These are phyloP conservation scores for Termitomyces bulborhizus DNA, from an alignment of 768 basidiomycete genomes.

Conservation along the genomic window DNA sequence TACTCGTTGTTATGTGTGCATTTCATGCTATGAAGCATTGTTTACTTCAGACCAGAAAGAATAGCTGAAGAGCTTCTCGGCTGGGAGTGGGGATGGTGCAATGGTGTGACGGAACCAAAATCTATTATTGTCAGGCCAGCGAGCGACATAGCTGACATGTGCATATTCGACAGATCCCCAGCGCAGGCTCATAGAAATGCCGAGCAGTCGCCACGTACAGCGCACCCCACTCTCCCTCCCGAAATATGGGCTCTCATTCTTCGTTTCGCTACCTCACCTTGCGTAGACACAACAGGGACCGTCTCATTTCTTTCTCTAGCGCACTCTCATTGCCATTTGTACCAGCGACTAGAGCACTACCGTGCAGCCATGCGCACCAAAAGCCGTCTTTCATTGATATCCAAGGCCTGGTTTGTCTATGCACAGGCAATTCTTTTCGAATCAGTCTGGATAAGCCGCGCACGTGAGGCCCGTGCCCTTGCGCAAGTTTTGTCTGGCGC, in stretches of 20 bases:
- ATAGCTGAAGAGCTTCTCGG: neutral
- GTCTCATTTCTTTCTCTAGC: conserved; percentile 54
- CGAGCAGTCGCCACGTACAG: neutral
- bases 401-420: conserved; percentile 46
- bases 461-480: conserved; percentile 40
- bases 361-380: conserved; percentile 42
- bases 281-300: conserved; percentile 36
- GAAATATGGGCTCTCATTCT: conserved; percentile 67
- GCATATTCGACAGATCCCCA: neutral
- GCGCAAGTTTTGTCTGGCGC: conserved; percentile 29
- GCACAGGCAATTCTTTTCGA: conserved; percentile 56
- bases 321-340: conserved; percentile 28
- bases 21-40: neutral
- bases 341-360: conserved; percentile 37
- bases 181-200: neutral
- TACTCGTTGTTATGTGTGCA: neutral
- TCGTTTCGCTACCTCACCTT: conserved; percentile 45
- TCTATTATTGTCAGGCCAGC: neutral
- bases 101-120: neutral
- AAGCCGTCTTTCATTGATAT: conserved; percentile 46
- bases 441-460: conserved; percentile 62
- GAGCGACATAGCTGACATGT: neutral
- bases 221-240: conserved; percentile 42
- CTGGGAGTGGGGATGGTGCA: neutral
- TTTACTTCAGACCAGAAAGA: neutral